Percentiles rank a stretch among this genome's conserved stretches.
These are phyloP conservation scores for Cubamyces sp. DNA, from an alignment of 768 basidiomycete genomes.

Conservation along the genomic window DNA sequence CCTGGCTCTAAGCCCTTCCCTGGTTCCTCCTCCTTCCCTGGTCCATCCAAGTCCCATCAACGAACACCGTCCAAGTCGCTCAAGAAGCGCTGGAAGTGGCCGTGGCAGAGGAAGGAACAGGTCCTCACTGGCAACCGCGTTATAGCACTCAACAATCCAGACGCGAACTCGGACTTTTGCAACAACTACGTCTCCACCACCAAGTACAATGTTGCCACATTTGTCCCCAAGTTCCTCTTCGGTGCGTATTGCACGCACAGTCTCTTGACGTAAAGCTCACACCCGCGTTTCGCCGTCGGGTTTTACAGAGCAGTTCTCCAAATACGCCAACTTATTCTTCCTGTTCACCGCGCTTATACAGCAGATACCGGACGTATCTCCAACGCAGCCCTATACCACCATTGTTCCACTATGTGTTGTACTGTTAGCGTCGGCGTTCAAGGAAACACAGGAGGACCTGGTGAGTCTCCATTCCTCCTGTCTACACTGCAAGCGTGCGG, in stretches of 20 bases:
- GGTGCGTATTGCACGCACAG: constrained; percentile 52
- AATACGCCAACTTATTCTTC: constrained; percentile 99
- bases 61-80: constrained; percentile 24
- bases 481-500: neutral
- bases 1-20: constrained; percentile 33
- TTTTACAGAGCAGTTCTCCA: constrained; percentile 89
- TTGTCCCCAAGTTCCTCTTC: constrained; percentile 89
- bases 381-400: constrained; percentile 93
- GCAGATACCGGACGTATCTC: constrained; percentile 97
- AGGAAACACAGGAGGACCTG: constrained; percentile 94
- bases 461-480: constrained; percentile 47
- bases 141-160: constrained; percentile 79
- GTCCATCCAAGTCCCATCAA: constrained; percentile 34
- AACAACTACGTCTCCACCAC: constrained; percentile 91
- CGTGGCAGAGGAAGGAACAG: constrained; percentile 77
- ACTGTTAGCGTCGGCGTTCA: constrained; percentile 90
- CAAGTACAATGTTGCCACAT: constrained; percentile 90
- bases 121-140: constrained; percentile 73
- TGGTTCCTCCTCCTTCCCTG: constrained; percentile 44
- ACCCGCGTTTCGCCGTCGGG: constrained; percentile 15
- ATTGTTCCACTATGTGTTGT: constrained; percentile 90
- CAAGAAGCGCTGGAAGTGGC: constrained; percentile 72
- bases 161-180: constrained; percentile 66
- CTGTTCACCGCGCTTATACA: constrained; percentile 97
- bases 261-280: neutral